A percentile compares a stretch with the other conserved stretches of the same genome.
Conservation (phyloP, 441 rosid genomes). For the Populus tomentosa region DNA sequence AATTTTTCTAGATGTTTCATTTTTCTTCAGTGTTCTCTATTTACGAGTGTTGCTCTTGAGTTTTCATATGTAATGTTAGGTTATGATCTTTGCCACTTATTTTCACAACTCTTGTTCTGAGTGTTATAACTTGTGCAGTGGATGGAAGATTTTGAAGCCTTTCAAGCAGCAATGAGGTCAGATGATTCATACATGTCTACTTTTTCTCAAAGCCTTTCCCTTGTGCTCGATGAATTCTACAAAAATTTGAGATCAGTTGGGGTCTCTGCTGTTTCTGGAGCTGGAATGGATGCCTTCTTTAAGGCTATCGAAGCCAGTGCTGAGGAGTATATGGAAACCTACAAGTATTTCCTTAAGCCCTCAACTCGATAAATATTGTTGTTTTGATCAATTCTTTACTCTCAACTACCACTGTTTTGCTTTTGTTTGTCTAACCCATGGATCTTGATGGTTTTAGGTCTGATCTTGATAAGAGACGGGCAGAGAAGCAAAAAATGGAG, state of each 20-base stretch:
- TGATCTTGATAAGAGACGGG: slow-evolving; percentile 83
- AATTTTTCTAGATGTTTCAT: background rate
- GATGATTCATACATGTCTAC: slow-evolving; percentile 74
- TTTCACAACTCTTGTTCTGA: slow-evolving; percentile 1
- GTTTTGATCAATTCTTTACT: background rate
- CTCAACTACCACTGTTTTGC: background rate
- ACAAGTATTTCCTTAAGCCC: slow-evolving; percentile 45
- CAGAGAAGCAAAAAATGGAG: slow-evolving; percentile 72
- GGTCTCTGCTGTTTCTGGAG: slow-evolving; percentile 89
- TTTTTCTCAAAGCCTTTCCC: slow-evolving; percentile 71
- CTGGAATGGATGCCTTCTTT: slow-evolving; percentile 83
- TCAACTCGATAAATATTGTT: background rate
- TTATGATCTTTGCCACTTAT: background rate
- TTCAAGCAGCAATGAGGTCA: slow-evolving; percentile 68
- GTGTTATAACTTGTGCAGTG: slow-evolving; percentile 45
- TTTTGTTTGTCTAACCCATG: background rate
- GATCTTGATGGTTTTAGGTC: slow-evolving; percentile 41
- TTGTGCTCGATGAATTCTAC: slow-evolving; percentile 82
- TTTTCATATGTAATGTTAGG: background rate
- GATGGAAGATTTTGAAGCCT: slow-evolving; percentile 92
- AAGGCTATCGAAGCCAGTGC: slow-evolving; percentile 80
- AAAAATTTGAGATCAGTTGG: slow-evolving; percentile 77
- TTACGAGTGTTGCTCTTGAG: background rate
- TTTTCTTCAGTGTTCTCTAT: background rate
- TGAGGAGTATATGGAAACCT: slow-evolving; percentile 82